Evolutionary conservation across 2,329 filamentous ascomycete species (phyloP).

Genomic region (Raffaelea arxii): DNA sequence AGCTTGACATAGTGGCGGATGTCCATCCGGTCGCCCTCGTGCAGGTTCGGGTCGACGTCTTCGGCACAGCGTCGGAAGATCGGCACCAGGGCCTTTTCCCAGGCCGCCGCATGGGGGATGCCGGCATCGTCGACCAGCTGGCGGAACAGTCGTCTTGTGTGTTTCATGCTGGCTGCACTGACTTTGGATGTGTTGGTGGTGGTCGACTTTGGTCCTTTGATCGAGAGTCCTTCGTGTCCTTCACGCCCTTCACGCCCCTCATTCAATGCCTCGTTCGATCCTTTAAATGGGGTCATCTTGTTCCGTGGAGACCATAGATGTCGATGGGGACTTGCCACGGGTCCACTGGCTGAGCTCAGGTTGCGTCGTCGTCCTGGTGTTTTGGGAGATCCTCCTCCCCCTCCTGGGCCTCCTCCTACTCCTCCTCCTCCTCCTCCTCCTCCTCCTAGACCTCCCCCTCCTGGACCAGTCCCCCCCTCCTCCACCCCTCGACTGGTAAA

Average conservation of each 20-base stretch:
- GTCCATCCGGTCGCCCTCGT: conserved; percentile 88
- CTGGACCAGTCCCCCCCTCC: too few species aligned
- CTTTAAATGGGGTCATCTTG: conserved; percentile 47
- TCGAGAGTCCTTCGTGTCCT: conserved; percentile 31
- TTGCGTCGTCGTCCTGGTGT: conserved; percentile 63
- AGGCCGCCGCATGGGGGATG: conserved; percentile 63
- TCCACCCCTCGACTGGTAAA: conserved; percentile 61
- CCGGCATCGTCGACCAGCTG: conserved; percentile 72
- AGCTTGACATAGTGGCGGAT: conserved; percentile 95
- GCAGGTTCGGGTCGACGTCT: conserved; percentile 88
- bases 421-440: too few species aligned
- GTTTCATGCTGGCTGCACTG: conserved; percentile 76
- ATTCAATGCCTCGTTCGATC: conserved; percentile 43
- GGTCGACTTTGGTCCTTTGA: conserved; percentile 20
- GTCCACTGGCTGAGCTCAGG: conserved; percentile 68
- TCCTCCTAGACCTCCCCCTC: too few species aligned
- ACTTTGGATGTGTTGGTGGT: conserved; percentile 71
- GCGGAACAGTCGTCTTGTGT: conserved; percentile 74
- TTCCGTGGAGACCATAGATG: conserved; percentile 66
- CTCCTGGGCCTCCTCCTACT: background rate
- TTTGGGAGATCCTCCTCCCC: conserved; percentile 38
- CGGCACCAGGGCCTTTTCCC: conserved; percentile 85
- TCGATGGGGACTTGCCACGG: conserved; percentile 37
- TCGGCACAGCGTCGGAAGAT: conserved; percentile 87
- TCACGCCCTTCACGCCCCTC: conserved; percentile 34